Conservation (phyloP, 208 protist species). For the Leishmania mexicana region DNA sequence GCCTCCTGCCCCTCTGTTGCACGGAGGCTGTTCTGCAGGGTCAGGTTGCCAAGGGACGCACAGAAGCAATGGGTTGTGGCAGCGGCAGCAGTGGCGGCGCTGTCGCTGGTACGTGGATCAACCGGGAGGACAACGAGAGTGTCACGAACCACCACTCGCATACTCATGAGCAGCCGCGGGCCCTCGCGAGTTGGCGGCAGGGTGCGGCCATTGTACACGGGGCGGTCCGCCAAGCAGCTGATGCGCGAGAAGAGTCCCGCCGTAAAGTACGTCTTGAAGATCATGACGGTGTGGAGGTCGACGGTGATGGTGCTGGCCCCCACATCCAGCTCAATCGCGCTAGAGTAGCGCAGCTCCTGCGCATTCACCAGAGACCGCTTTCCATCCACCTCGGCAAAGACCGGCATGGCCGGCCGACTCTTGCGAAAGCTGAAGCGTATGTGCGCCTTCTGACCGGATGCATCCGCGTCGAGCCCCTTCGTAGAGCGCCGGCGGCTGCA, state of each 20-base stretch:
- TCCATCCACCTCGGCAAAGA: constrained; percentile 59
- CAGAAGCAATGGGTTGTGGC: constrained; percentile 40
- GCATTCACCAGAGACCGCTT: constrained; percentile 69
- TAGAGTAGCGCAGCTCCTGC: constrained; percentile 77
- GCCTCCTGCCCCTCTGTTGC: constrained; percentile 55
- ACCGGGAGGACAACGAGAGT: constrained; percentile 64
- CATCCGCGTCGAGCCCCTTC: background rate
- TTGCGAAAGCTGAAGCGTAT: constrained; percentile 72
- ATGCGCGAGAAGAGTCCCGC: constrained; percentile 70
- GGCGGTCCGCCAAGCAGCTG: constrained; percentile 46
- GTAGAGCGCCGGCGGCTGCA: background rate
- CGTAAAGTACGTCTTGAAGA: constrained; percentile 76
- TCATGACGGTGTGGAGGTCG: constrained; percentile 74
- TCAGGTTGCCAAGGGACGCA: constrained; percentile 54
- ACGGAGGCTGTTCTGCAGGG: constrained; percentile 71
- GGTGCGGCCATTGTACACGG: constrained; percentile 76
- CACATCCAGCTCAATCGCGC: constrained; percentile 67
- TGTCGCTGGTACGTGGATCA: constrained; percentile 43
- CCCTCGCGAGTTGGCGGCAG: constrained; percentile 43
- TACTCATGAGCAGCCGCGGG: constrained; percentile 72
- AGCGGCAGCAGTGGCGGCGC: background rate
- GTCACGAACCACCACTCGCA: constrained; percentile 67
- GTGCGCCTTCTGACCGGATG: constrained; percentile 26
- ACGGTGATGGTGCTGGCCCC: constrained; percentile 62
- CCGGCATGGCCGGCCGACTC: constrained; percentile 72